Conservation (phyloP, 352 stramenopile species). For the Blastocystis sp. region DNA sequence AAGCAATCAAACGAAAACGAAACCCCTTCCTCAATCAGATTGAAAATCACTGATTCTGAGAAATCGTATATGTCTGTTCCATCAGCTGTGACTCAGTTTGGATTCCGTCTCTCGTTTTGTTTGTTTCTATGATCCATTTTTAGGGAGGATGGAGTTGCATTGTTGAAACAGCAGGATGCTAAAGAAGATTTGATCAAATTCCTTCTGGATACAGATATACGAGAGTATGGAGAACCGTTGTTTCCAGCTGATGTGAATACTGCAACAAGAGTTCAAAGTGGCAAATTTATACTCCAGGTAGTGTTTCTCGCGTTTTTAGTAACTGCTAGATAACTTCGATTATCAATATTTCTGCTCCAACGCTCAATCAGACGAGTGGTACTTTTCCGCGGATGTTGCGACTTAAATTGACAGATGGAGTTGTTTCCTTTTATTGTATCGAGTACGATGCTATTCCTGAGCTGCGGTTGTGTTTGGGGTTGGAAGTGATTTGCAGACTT, state of each 20-base stretch:
- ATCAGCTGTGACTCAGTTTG: neutral
- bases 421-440: neutral
- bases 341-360: slow-evolving; percentile 15
- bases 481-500: neutral
- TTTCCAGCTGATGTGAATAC: neutral
- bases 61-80: neutral
- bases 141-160: neutral
- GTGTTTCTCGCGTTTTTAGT: neutral
- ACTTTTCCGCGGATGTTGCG: neutral
- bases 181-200: neutral
- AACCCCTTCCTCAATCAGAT: too few relatives aligned
- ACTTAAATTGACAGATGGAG: slow-evolving; percentile 16
- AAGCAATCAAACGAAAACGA: too few relatives aligned
- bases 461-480: neutral
- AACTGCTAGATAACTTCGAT: neutral
- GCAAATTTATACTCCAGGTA: neutral
- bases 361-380: slow-evolving; percentile 6
- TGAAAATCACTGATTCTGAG: too few relatives aligned
- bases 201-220: slow-evolving; percentile 13
- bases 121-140: neutral
- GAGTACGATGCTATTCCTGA: neutral
- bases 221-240: neutral
- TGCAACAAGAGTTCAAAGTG: neutral
- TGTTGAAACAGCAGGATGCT: neutral
- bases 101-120: neutral